These are phyloP conservation scores for Hortiboletus flavorubellus DNA, from an alignment of 768 basidiomycete species.

Conservation along the genomic window DNA sequence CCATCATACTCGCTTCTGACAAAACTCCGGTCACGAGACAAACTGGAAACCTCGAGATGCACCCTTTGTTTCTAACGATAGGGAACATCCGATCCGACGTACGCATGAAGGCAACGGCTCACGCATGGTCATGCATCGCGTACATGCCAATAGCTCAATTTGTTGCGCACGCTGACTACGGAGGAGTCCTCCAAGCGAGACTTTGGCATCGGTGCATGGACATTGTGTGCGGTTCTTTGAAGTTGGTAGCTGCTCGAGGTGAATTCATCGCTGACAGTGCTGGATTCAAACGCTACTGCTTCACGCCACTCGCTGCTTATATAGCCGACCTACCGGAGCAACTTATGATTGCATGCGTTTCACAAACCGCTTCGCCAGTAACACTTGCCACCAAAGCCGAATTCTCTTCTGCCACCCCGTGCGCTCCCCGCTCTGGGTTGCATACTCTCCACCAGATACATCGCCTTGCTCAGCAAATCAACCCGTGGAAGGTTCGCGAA, in stretches of 20 bases:
- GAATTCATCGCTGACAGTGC: conserved; percentile 25
- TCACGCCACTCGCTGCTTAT: conserved; percentile 12
- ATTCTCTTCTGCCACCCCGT: conserved; percentile 8
- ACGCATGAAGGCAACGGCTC: background rate
- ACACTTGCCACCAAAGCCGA: conserved; percentile 8
- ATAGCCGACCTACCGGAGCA: conserved; percentile 14
- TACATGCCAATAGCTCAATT: background rate
- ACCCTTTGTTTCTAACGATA: conserved; percentile 30
- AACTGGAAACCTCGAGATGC: conserved; percentile 29
- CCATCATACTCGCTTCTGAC: conserved; percentile 30
- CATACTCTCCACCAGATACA: conserved; percentile 5
- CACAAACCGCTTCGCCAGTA: conserved; percentile 10
- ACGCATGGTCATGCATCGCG: background rate
- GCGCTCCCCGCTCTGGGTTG: background rate
- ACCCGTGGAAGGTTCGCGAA: conserved; percentile 25
- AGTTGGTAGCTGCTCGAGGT: conserved; percentile 27
- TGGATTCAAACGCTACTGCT: background rate
- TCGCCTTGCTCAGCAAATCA: background rate
- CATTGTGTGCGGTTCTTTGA: conserved; percentile 28
- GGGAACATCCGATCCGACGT: conserved; percentile 24
- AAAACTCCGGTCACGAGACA: conserved; percentile 33
- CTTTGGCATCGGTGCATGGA: background rate
- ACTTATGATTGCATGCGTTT: conserved; percentile 9
- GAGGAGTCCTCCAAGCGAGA: background rate
- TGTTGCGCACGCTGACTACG: background rate